phyloP scores from a whole-genome alignment of 345 rosid species.

The Gossypium raimondii region DNA sequence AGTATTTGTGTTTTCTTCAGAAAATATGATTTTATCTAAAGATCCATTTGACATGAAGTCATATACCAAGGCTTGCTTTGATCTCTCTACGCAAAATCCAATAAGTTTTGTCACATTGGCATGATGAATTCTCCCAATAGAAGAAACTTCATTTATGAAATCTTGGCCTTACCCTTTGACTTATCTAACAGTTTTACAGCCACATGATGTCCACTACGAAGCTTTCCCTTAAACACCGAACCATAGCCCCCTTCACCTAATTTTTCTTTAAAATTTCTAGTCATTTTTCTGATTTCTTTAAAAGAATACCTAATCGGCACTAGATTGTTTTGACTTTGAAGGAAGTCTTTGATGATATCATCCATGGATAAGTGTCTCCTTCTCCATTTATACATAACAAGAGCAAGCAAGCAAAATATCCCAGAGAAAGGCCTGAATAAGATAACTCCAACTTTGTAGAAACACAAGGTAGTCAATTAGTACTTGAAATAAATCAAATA shows the following conservation, averaged over 20 bases:
- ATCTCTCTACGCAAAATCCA: neutral
- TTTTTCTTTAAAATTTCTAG: neutral
- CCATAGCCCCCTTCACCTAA: conserved; percentile 18
- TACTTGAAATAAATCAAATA: too few species aligned
- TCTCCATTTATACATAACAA: neutral
- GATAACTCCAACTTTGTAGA: neutral
- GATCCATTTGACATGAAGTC: conserved; percentile 5
- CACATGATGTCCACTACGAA: neutral
- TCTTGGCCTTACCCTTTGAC: neutral
- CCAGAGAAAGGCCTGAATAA: neutral
- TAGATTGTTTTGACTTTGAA: neutral
- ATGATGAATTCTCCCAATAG: neutral
- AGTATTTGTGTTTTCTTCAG: neutral
- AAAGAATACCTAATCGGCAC: neutral
- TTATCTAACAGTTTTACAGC: conserved; percentile 6
- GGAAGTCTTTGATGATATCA: neutral
- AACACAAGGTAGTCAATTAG: too few species aligned
- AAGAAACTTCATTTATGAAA: neutral
- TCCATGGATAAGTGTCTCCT: neutral
- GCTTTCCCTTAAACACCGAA: conserved; percentile 11
- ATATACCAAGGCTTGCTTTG: conserved; percentile 12
- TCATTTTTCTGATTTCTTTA: neutral
- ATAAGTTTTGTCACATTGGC: neutral
- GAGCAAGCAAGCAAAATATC: neutral
- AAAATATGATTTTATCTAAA: neutral